These are phyloP conservation scores for Magnaporthales sp. DNA, from an alignment of 2,329 filamentous ascomycete species.

Conservation along the genomic window DNA sequence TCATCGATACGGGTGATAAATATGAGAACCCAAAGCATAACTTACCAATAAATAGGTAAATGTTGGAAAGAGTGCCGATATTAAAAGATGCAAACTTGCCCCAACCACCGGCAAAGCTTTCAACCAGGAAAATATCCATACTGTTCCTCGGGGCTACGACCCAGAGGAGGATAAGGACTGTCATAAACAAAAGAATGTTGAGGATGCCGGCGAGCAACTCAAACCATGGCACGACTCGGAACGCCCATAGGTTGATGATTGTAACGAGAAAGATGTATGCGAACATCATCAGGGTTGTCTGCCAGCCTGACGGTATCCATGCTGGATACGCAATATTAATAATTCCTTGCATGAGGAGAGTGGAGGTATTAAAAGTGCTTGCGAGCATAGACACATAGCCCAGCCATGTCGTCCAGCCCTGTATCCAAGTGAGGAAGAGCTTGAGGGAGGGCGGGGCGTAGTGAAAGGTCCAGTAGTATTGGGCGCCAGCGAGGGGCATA, in stretches of 20 bases:
- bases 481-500: constrained; percentile 28
- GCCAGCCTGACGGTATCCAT: constrained; percentile 19
- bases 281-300: constrained; percentile 27
- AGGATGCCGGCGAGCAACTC: constrained; percentile 27
- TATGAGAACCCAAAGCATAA: not conserved
- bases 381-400: constrained; percentile 26
- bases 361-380: constrained; percentile 23
- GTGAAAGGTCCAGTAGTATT: constrained; percentile 30
- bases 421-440: constrained; percentile 9
- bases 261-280: constrained; percentile 21
- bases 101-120: constrained; percentile 22
- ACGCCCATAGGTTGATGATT: constrained; percentile 22
- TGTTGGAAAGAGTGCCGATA: constrained; percentile 24
- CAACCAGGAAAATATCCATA: constrained; percentile 19
- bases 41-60: constrained; percentile 19
- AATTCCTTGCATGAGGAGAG: constrained; percentile 19
- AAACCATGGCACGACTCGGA: constrained; percentile 27
- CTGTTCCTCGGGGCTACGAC: constrained; percentile 21
- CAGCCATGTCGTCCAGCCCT: constrained; percentile 31
- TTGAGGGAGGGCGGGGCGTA: not conserved
- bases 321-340: constrained; percentile 8
- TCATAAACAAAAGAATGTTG: constrained; percentile 20
- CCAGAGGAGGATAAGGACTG: constrained; percentile 24
- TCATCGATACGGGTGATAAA: too few species aligned
- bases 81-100: constrained; percentile 17